Base-by-base conservation (phyloP, 169 alveolate species). In the Hammondia hammondi region DNA sequence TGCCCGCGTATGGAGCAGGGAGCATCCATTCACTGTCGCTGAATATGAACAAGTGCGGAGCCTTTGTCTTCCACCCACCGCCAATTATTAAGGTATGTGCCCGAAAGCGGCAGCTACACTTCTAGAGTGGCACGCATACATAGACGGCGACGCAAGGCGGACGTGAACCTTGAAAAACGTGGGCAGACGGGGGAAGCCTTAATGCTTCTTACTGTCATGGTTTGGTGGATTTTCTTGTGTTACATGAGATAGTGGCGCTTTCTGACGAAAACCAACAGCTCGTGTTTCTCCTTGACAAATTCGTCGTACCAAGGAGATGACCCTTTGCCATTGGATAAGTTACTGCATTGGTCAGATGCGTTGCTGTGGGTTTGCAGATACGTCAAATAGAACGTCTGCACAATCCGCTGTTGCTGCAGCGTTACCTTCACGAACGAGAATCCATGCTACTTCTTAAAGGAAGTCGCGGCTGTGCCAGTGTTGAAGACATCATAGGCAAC, bases 381-480 rank as follows among this genome's bases (percentile, higher is more conserved):
- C 77, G 88, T 89, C 84, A 92, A 85, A 32, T 92, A 24, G 95
- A 92, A 37, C 81, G 92, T 32, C 88, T 92, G 43, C 85, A 91
- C 92, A 92, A 92, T 72, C 92, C 67, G 45, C 37, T 92, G 39
- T 19, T 92, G 92, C 77, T 71, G 4, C 92, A 91, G 89, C 92
- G 95, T n/a, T 92, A 92, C 95, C 88, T 92, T n/a, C 95, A 84
- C 82, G 95, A 92, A 48, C 70, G 95, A 57, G 88, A 91, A 46
- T n/a, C 88, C 92, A 91, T 92, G 48, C 45, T 92, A 57, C 45
- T 92, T 71, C 61, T 85, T 88, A 92, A 92, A 35, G 88, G 88
- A 48, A 72, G 85, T 1, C 57, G 95, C 67, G 95, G 88, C 17
- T 92, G 89, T 73, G 87, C 43, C 56, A 92, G 81, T 46, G 88